A percentile compares a stretch with the other conserved stretches of the same genome.
Evolutionary conservation across 495 filamentous ascomycete species (phyloP).

Genomic region (Cairneyella variabilis): DNA sequence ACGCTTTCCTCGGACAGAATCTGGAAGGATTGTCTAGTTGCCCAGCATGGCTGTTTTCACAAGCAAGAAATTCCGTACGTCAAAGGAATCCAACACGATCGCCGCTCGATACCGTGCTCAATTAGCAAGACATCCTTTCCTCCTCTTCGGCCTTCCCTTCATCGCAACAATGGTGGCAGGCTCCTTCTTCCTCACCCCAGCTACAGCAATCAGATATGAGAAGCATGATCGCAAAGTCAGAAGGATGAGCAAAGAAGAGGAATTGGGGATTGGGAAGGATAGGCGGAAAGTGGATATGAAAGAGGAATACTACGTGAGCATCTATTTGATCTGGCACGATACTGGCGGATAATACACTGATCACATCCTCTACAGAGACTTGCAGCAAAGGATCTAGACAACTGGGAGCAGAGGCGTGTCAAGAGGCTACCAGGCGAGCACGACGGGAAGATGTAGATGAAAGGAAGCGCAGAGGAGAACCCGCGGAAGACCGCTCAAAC

Average conservation of each 20-base stretch:
- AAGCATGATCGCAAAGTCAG: conserved; percentile 82
- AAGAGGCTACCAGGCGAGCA: conserved; percentile 82
- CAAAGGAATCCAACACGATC: conserved; percentile 56
- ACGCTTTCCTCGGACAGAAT: no score
- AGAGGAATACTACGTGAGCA: conserved; percentile 92
- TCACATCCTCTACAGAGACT: conserved; percentile 55
- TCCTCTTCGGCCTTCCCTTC: conserved; percentile 95
- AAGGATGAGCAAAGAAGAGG: conserved; percentile 77
- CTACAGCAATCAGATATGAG: conserved; percentile 90
- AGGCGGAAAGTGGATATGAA: conserved; percentile 70
- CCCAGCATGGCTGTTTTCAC: conserved; percentile 67
- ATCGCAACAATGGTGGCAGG: conserved; percentile 87
- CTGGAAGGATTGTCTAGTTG: neutral
- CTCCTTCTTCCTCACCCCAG: conserved; percentile 91
- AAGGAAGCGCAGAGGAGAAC: no score
- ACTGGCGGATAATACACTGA: conserved; percentile 6
- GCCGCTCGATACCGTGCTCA: conserved; percentile 69
- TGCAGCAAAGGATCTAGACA: conserved; percentile 85
- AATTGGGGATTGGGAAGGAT: conserved; percentile 69
- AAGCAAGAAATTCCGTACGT: conserved; percentile 65
- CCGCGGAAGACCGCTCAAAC: no score
- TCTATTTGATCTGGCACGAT: neutral
- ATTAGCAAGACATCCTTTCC: conserved; percentile 75
- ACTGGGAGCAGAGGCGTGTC: conserved; percentile 95
- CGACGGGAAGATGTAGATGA: conserved; percentile 69